These are phyloP conservation scores for Candida michaelii DNA, from an alignment of 805 yeast genomes.

Conservation along the genomic window DNA sequence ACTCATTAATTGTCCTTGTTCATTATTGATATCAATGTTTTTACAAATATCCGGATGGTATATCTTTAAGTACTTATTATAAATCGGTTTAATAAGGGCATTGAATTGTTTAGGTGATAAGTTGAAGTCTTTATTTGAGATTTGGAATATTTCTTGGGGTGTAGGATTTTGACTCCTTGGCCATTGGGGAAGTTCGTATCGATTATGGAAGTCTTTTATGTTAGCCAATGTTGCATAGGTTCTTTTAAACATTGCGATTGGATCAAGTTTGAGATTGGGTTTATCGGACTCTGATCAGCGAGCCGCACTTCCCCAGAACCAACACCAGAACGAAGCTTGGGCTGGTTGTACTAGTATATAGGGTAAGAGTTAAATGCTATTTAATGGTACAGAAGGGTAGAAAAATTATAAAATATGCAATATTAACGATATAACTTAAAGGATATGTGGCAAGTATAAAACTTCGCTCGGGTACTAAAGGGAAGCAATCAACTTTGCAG, in stretches of 20 bases:
- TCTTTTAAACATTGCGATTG: neutral
- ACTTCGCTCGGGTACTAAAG: too few relatives aligned
- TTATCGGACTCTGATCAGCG: too few relatives aligned
- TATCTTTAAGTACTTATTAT: conserved; percentile 53
- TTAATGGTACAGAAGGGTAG: too few relatives aligned
- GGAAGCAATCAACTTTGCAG: conserved; percentile 18
- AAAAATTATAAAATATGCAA: too few relatives aligned
- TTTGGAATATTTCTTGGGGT: conserved; percentile 65
- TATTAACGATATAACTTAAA: too few relatives aligned
- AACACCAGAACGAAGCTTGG: too few relatives aligned
- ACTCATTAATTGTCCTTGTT: conserved; percentile 30
- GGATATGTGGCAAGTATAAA: too few relatives aligned
- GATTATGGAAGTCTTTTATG: conserved; percentile 12
- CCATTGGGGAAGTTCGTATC: conserved; percentile 46
- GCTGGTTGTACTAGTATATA: too few relatives aligned
- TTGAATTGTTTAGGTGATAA: conserved; percentile 52
- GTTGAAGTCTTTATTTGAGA: conserved; percentile 32
- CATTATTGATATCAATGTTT: conserved; percentile 24
- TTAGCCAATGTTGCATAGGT: conserved; percentile 1
- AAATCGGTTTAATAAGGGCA: conserved; percentile 38
- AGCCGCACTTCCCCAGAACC: too few relatives aligned
- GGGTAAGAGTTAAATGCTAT: too few relatives aligned
- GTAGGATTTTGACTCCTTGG: conserved; percentile 57
- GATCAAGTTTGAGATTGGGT: too few relatives aligned
- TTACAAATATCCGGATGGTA: conserved; percentile 76